Percentiles rank a stretch among this genome's conserved stretches.
phyloP scores from a whole-genome alignment of 1,284 basidiomycete species.

The Heterobasidion annosum region DNA sequence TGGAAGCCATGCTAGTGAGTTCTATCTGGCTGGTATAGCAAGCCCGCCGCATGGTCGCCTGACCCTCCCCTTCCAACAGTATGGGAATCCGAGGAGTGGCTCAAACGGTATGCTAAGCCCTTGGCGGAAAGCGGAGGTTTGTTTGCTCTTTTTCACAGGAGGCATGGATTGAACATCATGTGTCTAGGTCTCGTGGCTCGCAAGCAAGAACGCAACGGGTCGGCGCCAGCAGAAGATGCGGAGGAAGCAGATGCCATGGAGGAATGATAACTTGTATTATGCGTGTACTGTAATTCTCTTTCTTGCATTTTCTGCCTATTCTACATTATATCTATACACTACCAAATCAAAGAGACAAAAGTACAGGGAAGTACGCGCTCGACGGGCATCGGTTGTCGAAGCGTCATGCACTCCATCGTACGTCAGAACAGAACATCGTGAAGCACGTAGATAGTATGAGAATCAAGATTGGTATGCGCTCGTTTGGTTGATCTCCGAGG shows the following conservation, averaged over 20 bases:
- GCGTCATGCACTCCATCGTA: too few species aligned
- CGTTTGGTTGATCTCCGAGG: slow-evolving; percentile 49
- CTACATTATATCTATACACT: too few species aligned
- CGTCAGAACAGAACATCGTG: too few species aligned
- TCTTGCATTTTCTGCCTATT: not conserved
- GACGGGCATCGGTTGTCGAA: too few species aligned
- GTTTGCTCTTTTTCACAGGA: slow-evolving; percentile 11
- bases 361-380: too few species aligned
- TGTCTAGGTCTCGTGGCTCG: slow-evolving; percentile 9
- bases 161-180: not conserved
- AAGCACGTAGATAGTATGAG: too few species aligned
- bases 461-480: slow-evolving; percentile 24
- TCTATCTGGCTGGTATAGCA: not conserved
- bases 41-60: too few species aligned
- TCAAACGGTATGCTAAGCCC: slow-evolving; percentile 64
- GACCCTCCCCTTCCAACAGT: slow-evolving; percentile 30
- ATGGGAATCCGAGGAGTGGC: slow-evolving; percentile 84
- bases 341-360: too few species aligned
- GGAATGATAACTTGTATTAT: slow-evolving; percentile 24
- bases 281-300: not conserved
- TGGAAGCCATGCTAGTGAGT: slow-evolving; percentile 68
- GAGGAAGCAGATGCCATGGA: slow-evolving; percentile 40
- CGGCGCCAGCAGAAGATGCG: slow-evolving; percentile 17
- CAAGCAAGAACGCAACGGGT: slow-evolving; percentile 13
- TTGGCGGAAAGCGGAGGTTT: slow-evolving; percentile 61